These are phyloP conservation scores for Nemania abortiva DNA, from an alignment of 2,329 filamentous ascomycete genomes.

Conservation along the genomic window DNA sequence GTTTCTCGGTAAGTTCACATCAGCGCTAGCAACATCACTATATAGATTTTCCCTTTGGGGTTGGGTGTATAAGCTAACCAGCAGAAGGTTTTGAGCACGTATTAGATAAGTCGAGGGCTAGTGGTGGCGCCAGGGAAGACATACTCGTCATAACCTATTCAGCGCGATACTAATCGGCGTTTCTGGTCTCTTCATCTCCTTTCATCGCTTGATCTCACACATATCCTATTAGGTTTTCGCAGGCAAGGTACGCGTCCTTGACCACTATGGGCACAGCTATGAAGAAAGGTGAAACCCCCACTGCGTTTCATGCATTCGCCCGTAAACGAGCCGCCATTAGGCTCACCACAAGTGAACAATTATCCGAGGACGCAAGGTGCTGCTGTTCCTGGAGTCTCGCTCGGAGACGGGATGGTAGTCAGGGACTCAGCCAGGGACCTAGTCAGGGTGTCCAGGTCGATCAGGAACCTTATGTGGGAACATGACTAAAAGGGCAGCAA, in stretches of 20 bases:
- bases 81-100: background rate
- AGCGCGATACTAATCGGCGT: background rate
- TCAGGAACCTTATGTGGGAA: slow-evolving; percentile 19
- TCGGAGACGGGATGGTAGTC: background rate
- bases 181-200: background rate
- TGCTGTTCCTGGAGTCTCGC: slow-evolving; percentile 9
- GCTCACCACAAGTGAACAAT: background rate
- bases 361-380: background rate
- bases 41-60: background rate
- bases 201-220: background rate
- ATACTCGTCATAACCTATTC: background rate
- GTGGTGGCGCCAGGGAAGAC: background rate
- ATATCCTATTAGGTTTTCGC: background rate
- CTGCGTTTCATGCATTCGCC: slow-evolving; percentile 10
- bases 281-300: background rate
- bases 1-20: slow-evolving; percentile 1
- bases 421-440: slow-evolving; percentile 8
- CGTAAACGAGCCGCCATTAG: background rate
- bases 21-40: slow-evolving; percentile 10
- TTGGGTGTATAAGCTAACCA: background rate
- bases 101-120: slow-evolving; percentile 6
- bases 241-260: background rate
- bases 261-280: background rate
- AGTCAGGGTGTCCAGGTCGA: slow-evolving; percentile 9
- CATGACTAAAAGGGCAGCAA: slow-evolving; percentile 4